These are phyloP conservation scores for Alternaria arbusti DNA, from an alignment of 2,329 filamentous ascomycete species.

Conservation along the genomic window DNA sequence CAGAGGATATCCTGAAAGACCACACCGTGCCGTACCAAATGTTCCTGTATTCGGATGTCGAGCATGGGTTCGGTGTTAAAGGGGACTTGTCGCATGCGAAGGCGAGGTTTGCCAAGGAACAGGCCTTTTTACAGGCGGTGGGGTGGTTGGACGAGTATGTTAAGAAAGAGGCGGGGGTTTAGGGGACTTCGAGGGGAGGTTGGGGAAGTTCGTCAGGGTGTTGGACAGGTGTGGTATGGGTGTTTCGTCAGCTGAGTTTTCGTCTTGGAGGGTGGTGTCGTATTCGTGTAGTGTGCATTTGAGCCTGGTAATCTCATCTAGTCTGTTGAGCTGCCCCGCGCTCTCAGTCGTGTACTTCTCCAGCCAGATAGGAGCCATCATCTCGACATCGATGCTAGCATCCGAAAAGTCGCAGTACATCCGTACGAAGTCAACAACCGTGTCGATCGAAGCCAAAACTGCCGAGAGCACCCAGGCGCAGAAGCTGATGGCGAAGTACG, in stretches of 20 bases:
- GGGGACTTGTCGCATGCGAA: constrained; percentile 64
- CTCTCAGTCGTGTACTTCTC: neutral
- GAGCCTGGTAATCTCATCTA: neutral
- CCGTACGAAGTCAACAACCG: neutral
- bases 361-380: neutral
- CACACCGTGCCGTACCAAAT: constrained; percentile 73
- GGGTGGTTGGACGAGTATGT: constrained; percentile 75
- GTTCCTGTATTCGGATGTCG: constrained; percentile 72
- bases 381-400: neutral
- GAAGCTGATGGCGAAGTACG: neutral
- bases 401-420: neutral
- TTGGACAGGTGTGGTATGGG: neutral
- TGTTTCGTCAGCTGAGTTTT: neutral
- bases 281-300: neutral
- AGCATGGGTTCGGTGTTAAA: constrained; percentile 78
- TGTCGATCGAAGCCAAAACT: neutral
- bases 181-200: neutral
- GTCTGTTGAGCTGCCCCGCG: rapidly evolving
- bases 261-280: neutral
- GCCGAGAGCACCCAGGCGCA: neutral
- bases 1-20: constrained; percentile 65
- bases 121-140: constrained; percentile 79
- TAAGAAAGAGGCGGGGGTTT: constrained; percentile 32
- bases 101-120: constrained; percentile 76
- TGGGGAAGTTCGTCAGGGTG: neutral